Percentiles rank a stretch among this genome's conserved stretches.
Conservation (phyloP, 208 protist genomes). For the Leishmania tropica region DNA sequence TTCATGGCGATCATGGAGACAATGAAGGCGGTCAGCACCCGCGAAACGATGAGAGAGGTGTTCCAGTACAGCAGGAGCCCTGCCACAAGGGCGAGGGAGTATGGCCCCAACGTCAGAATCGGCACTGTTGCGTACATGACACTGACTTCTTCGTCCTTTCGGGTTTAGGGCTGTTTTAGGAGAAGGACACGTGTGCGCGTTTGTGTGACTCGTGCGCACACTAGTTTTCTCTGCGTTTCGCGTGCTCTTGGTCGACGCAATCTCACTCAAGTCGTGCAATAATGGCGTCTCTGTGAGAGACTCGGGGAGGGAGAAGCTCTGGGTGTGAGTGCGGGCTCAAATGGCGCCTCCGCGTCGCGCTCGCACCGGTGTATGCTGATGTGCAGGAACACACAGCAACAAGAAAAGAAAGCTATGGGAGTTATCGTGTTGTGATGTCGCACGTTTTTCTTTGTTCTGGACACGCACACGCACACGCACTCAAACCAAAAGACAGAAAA, state of each 20-base stretch:
- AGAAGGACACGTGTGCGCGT: neutral
- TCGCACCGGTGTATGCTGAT: neutral
- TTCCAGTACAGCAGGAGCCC: constrained; percentile 63
- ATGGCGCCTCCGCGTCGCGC: neutral
- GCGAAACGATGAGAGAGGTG: constrained; percentile 36
- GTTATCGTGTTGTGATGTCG: neutral
- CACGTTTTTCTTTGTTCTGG: neutral
- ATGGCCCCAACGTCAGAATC: constrained; percentile 18
- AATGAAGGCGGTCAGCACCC: constrained; percentile 25
- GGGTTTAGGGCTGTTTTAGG: neutral
- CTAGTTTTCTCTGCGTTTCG: neutral
- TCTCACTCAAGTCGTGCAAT: neutral
- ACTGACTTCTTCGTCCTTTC: neutral
- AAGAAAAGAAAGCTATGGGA: neutral
- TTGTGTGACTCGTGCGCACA: neutral
- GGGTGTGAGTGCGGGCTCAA: neutral
- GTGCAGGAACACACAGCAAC: neutral
- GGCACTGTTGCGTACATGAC: constrained; percentile 11
- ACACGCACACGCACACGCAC: constrained; percentile 4
- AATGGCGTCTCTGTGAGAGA: neutral
- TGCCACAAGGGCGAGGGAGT: constrained; percentile 11
- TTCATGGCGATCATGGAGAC: constrained; percentile 28
- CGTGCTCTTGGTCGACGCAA: neutral
- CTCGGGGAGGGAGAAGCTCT: neutral
- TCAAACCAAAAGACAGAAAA: neutral